Conservation (phyloP, 1,284 basidiomycete genomes). For the Rhodotorula sp. region DNA sequence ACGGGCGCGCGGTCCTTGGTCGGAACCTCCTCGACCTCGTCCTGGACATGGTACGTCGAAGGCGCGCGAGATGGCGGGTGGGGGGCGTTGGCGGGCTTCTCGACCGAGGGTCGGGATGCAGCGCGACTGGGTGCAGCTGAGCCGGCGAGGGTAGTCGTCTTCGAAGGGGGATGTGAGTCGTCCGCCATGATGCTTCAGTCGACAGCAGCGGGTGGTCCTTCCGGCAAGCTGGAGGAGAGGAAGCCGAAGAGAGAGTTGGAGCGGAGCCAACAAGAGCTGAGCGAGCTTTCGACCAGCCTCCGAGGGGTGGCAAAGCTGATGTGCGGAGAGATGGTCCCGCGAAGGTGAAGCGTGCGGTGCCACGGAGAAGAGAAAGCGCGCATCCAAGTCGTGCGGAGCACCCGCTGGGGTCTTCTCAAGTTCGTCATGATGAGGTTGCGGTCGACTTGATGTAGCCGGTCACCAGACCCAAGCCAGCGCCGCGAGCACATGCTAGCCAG, state of each 20-base stretch:
- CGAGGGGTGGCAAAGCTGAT: background rate
- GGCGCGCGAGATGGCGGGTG: slow-evolving; percentile 24
- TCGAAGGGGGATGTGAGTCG: slow-evolving; percentile 5
- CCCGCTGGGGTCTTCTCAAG: no score
- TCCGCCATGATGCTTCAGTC: background rate
- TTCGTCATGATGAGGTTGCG: no score
- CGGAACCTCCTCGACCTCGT: slow-evolving; percentile 12
- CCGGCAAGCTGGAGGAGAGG: no score
- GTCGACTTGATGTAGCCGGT: no score
- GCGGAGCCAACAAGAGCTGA: background rate
- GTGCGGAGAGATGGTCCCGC: slow-evolving; percentile 6
- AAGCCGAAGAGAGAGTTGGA: background rate
- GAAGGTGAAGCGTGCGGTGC: background rate
- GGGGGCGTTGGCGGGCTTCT: background rate
- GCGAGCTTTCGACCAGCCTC: background rate
- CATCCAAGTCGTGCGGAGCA: no score
- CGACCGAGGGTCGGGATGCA: slow-evolving; percentile 4
- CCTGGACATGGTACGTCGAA: slow-evolving; percentile 25
- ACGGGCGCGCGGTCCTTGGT: slow-evolving; percentile 37
- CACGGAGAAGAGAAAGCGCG: background rate
- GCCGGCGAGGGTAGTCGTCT: slow-evolving; percentile 27
- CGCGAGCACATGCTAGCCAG: no score
- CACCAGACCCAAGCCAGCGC: no score
- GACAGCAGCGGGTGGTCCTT: background rate
- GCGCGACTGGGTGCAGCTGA: slow-evolving; percentile 21